Percentiles rank a stretch among this genome's conserved stretches.
Conservation (phyloP, 306 rosid species). For the Hippophae rhamnoides region DNA sequence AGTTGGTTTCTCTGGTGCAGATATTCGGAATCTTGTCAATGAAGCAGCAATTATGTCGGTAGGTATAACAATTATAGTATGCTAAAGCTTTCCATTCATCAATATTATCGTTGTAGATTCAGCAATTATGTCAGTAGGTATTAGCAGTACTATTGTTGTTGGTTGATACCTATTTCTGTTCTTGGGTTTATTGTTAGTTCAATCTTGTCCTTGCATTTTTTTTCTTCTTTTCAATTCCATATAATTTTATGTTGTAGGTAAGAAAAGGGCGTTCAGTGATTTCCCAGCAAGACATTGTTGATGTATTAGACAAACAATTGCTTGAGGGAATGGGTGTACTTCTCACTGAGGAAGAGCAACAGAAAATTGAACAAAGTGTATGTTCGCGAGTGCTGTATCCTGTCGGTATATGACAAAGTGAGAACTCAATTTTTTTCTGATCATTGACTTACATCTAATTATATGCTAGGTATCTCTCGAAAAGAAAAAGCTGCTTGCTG, state of each 20-base stretch:
- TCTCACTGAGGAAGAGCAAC: conserved; percentile 96
- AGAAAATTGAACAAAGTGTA: conserved; percentile 82
- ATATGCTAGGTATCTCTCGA: conserved; percentile 52
- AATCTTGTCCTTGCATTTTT: conserved; percentile 9
- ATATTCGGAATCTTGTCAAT: conserved; percentile 85
- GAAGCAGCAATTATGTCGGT: conserved; percentile 99
- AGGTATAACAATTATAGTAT: conserved; percentile 21
- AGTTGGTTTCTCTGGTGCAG: conserved; percentile 96
- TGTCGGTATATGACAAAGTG: conserved; percentile 5
- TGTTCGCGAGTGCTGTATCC: conserved; percentile 9
- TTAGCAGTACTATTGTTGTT: background rate
- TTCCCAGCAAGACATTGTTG: conserved; percentile 64
- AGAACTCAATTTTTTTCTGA: conserved; percentile 3
- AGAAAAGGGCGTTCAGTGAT: conserved; percentile 74
- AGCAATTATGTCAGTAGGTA: background rate
- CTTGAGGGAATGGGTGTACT: conserved; percentile 99
- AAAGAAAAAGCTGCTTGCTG: conserved; percentile 85
- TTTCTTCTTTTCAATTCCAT: background rate
- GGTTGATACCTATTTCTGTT: background rate
- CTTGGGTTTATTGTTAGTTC: background rate
- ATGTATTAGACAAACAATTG: conserved; percentile 90
- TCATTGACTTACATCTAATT: conserved; percentile 8
- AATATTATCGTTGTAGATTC: background rate
- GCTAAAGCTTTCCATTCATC: background rate
- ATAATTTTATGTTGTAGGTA: conserved; percentile 45